A percentile compares a stretch with the other conserved stretches of the same genome.
phyloP scores from a whole-genome alignment of 805 yeast species.

The Saccharomycopsis vini region DNA sequence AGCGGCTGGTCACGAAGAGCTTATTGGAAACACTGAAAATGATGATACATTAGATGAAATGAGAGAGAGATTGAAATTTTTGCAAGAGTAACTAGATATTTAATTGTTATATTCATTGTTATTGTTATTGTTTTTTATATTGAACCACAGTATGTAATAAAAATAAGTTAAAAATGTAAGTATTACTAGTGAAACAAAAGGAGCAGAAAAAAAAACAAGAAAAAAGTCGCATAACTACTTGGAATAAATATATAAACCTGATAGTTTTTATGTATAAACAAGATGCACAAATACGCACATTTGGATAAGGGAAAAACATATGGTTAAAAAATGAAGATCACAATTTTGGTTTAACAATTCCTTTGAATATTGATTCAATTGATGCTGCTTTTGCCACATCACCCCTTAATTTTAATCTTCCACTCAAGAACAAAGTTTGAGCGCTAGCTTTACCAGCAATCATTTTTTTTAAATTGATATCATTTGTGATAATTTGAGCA shows the following conservation, averaged over 20 bases:
- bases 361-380: slow-evolving; percentile 9
- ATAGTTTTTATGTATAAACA: no score
- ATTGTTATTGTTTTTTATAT: no score
- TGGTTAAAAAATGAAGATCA: no score
- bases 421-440: slow-evolving; percentile 75
- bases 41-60: slow-evolving; percentile 70
- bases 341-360: neutral
- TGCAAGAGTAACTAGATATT: slow-evolving; percentile 43
- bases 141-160: no score
- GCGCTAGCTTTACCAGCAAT: slow-evolving; percentile 76
- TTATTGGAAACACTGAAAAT: slow-evolving; percentile 46
- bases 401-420: slow-evolving; percentile 80
- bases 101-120: no score
- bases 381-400: slow-evolving; percentile 80
- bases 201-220: no score
- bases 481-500: slow-evolving; percentile 55
- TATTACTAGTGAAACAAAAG: no score
- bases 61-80: slow-evolving; percentile 80
- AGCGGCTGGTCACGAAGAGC: slow-evolving; percentile 29
- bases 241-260: no score
- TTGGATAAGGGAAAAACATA: no score
- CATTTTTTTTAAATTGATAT: slow-evolving; percentile 60
- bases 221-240: no score
- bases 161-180: no score
- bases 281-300: no score